These are phyloP conservation scores for Rhynchosporium secalis DNA, from an alignment of 2,329 filamentous ascomycete genomes.

Conservation along the genomic window DNA sequence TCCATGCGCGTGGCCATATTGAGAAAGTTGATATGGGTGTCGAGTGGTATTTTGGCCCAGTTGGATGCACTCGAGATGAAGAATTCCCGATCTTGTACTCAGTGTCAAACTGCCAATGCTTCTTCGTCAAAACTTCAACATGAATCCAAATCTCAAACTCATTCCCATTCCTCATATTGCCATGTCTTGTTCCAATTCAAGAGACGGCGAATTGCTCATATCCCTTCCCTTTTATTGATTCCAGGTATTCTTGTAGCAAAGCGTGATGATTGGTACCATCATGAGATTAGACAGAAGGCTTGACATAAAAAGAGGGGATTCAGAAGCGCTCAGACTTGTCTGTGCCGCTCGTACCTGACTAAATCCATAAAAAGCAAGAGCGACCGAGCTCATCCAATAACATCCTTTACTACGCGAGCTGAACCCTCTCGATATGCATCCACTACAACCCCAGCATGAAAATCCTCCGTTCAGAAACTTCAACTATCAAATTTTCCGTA, in stretches of 20 bases:
- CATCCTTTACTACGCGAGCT: background rate
- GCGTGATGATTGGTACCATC: background rate
- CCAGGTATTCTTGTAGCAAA: background rate
- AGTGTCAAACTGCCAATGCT: background rate
- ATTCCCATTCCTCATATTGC: background rate
- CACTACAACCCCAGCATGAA: background rate
- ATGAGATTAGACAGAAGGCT: constrained; percentile 3
- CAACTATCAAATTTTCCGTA: background rate
- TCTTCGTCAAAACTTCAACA: background rate
- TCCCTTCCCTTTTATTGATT: background rate
- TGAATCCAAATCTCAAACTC: background rate
- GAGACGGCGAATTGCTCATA: background rate
- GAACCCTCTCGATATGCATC: constrained; percentile 1
- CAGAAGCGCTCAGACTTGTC: constrained; percentile 1
- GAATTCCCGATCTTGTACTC: background rate
- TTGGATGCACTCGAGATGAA: constrained; percentile 1
- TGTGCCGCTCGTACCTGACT: constrained; percentile 10
- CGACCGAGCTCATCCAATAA: background rate
- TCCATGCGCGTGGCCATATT: background rate
- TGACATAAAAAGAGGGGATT: constrained; percentile 1
- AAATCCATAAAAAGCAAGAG: background rate
- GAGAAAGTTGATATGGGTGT: background rate
- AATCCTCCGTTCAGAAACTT: background rate
- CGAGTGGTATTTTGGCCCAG: background rate
- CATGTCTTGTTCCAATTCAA: background rate